Conservation (phyloP, 2,329 filamentous ascomycete species). For the Calonectria hongkongensis region DNA sequence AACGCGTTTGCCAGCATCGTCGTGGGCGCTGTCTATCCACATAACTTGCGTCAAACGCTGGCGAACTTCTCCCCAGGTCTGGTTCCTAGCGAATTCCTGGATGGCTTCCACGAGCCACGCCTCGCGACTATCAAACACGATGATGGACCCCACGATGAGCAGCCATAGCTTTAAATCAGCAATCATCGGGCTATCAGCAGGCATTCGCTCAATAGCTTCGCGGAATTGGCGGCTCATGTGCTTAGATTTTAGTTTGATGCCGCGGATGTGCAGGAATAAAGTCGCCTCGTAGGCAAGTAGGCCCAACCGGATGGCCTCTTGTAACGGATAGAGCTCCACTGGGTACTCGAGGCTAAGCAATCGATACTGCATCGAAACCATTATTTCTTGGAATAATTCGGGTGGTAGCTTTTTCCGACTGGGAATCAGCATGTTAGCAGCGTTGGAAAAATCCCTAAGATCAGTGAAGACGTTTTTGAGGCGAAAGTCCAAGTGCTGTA, state of each 20-base stretch:
- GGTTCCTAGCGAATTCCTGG: slow-evolving; percentile 32
- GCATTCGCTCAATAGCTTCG: slow-evolving; percentile 40
- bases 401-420: slow-evolving; percentile 52
- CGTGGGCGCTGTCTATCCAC: slow-evolving; percentile 55
- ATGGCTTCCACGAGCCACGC: slow-evolving; percentile 51
- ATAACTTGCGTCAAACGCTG: slow-evolving; percentile 47
- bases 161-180: slow-evolving; percentile 55
- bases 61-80: slow-evolving; percentile 52
- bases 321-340: slow-evolving; percentile 27
- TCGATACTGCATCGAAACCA: slow-evolving; percentile 57
- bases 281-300: slow-evolving; percentile 57
- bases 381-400: slow-evolving; percentile 55
- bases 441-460: slow-evolving; percentile 55
- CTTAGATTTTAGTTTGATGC: slow-evolving; percentile 44
- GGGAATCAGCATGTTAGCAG: slow-evolving; percentile 50
- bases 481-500: slow-evolving; percentile 48
- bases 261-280: slow-evolving; percentile 51
- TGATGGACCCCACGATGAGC: slow-evolving; percentile 51
- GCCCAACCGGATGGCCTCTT: slow-evolving; percentile 53
- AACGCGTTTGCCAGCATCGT: slow-evolving; percentile 41
- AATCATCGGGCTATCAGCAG: background rate
- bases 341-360: slow-evolving; percentile 52
- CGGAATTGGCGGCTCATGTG: slow-evolving; percentile 41
- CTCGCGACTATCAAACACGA: slow-evolving; percentile 48
- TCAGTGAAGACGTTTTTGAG: slow-evolving; percentile 55